A percentile compares a stretch with the other conserved stretches of the same genome.
These are phyloP conservation scores for Cladophialophora carrionii DNA, from an alignment of 2,329 filamentous ascomycete species.

Conservation along the genomic window DNA sequence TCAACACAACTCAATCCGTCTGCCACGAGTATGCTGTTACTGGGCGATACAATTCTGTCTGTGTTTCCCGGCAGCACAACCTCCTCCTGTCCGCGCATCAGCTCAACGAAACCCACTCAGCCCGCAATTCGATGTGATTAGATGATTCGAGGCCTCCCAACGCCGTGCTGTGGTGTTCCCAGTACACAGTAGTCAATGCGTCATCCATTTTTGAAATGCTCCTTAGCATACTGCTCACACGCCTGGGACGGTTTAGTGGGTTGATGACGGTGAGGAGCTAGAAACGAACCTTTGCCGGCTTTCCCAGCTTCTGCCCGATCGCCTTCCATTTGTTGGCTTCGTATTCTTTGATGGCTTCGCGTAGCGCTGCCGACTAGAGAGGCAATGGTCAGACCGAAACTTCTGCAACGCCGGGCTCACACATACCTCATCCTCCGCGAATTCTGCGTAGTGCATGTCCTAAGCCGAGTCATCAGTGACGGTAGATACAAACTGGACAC, in stretches of 20 bases:
- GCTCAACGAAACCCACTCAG: background rate
- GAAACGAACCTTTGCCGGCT: conserved; percentile 81
- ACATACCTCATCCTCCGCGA: conserved; percentile 88
- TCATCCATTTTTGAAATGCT: conserved; percentile 68
- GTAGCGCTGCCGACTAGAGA: conserved; percentile 57
- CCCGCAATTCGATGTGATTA: conserved; percentile 2
- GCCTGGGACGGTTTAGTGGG: conserved; percentile 55
- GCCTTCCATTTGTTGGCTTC: conserved; percentile 99
- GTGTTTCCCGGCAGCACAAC: background rate
- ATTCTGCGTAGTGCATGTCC: conserved; percentile 99
- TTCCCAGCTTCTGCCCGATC: conserved; percentile 94
- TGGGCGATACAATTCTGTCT: conserved; percentile 19
- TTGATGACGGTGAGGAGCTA: background rate
- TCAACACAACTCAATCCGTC: background rate
- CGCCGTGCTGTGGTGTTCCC: conserved; percentile 24
- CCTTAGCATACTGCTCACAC: conserved; percentile 92
- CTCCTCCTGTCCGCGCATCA: conserved; percentile 6
- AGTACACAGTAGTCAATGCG: conserved; percentile 15
- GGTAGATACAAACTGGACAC: conserved; percentile 1
- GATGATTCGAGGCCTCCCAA: conserved; percentile 18
- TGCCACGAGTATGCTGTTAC: conserved; percentile 5
- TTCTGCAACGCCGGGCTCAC: too few species aligned
- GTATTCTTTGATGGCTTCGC: conserved; percentile 97
- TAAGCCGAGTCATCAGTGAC: conserved; percentile 47
- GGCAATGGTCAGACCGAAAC: background rate